Evolutionary conservation across 805 yeast genomes (phyloP).

Genomic region (Peterozyma toletana): DNA sequence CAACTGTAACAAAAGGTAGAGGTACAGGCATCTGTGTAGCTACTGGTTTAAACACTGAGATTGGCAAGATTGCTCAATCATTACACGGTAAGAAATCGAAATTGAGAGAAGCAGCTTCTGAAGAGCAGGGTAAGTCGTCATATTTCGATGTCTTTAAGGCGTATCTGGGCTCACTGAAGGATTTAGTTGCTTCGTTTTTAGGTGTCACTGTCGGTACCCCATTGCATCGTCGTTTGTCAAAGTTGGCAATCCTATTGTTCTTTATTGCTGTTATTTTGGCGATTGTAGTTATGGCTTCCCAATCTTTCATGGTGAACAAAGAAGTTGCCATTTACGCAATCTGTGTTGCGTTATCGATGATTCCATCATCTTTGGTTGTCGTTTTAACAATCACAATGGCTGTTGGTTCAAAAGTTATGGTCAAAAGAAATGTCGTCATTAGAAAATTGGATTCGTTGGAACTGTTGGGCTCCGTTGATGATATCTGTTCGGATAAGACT

Average conservation of each 20-base stretch:
- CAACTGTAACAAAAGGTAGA: slow-evolving; percentile 68
- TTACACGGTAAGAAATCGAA: slow-evolving; percentile 34
- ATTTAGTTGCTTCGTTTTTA: slow-evolving; percentile 58
- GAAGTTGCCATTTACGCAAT: slow-evolving; percentile 87
- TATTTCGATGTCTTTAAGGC: slow-evolving; percentile 40
- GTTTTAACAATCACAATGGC: slow-evolving; percentile 86
- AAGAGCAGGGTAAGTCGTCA: slow-evolving; percentile 34
- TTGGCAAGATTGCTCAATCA: slow-evolving; percentile 65
- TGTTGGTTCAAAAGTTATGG: slow-evolving; percentile 70
- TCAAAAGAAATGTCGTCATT: slow-evolving; percentile 62
- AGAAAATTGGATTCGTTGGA: slow-evolving; percentile 73
- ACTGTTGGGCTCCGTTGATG: slow-evolving; percentile 75
- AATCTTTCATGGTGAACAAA: slow-evolving; percentile 61
- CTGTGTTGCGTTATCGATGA: slow-evolving; percentile 78
- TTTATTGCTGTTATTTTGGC: slow-evolving; percentile 80
- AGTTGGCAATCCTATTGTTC: slow-evolving; percentile 68
- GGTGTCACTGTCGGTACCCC: slow-evolving; percentile 82
- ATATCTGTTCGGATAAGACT: too few relatives aligned
- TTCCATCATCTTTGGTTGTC: slow-evolving; percentile 73
- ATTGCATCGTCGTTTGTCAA: slow-evolving; percentile 64
- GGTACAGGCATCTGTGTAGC: slow-evolving; percentile 61
- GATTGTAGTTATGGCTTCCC: slow-evolving; percentile 81
- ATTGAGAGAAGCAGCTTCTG: slow-evolving; percentile 32
- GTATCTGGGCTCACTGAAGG: slow-evolving; percentile 37
- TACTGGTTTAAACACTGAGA: slow-evolving; percentile 69